Evolutionary conservation across 192 early-diverging fungal species (phyloP), one percentile per base, ranked within the genome.

Genomic region (Entomortierella beljakovae): DNA sequence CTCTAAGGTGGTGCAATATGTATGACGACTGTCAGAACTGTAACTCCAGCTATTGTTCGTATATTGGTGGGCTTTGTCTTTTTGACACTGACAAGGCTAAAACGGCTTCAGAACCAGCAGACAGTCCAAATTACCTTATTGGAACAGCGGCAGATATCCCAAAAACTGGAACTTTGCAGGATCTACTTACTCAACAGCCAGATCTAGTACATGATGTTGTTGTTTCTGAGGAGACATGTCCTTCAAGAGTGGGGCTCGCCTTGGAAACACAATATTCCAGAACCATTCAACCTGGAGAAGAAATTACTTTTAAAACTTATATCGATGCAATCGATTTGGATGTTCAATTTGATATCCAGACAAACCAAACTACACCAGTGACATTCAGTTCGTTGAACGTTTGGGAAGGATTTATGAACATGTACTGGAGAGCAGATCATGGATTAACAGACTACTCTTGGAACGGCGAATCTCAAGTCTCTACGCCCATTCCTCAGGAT

Each of bases 391-490:
- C 80, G 0, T 60, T 53, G 32, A 81, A 81, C 33, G 71, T 74
- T 0, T 81, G 80, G 80, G 71, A 81, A 33, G 80, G 80, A 10
- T 72, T 62, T 10, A 81, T 81, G 71, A 81, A 74, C 49, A 81
- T 79, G 75, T 79, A 65, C 57, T 79, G 75, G 75, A 61, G 75
- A 26, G 75, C 75, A 4, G 31, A 42, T 18, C 67, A 79, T 54
- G 62, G 75, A 64, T 32, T 79, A 13, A 65, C 67, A 18, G 75
- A 79, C 22, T 9, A 52, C 37, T 49, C 67, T 5, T 79, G 67
- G 75, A 61, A 79, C 15, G 74, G 62, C 6, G 18, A 29, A 1
- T 58, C 67, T 23, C 9, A 23, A 9, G 51, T 55, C 1, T 79
- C 74, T 0, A 58, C 75, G 0, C 71, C 71, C 6, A 43, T n/a